phyloP scores from a whole-genome alignment of 805 yeast genomes.

The Naumovozyma baii region DNA sequence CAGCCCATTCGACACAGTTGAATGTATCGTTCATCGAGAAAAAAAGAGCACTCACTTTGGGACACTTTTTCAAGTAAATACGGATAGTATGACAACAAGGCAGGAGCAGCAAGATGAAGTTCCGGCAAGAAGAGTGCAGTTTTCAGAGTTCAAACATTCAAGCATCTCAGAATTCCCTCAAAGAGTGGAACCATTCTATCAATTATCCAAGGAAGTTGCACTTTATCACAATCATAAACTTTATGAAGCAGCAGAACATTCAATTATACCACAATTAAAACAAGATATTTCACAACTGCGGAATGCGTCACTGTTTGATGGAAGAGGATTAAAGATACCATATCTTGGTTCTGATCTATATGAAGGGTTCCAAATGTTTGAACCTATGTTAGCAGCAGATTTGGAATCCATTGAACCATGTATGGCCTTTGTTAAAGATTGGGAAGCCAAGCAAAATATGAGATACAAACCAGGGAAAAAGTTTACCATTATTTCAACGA shows the following conservation, averaged over 20 bases:
- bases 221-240: constrained; percentile 6
- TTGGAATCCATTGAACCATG: constrained; percentile 19
- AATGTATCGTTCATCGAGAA: no score
- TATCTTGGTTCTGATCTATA: constrained; percentile 20
- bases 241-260: not conserved
- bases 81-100: no score
- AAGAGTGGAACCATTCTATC: constrained; percentile 9
- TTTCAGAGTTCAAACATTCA: constrained; percentile 1
- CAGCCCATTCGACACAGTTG: not conserved
- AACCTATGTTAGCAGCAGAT: constrained; percentile 13
- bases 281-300: constrained; percentile 7
- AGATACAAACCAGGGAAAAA: constrained; percentile 5
- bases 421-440: constrained; percentile 12
- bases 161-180: constrained; percentile 4
- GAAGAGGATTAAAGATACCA: constrained; percentile 6
- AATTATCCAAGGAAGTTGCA: constrained; percentile 14
- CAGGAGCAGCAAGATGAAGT: no score
- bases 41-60: no score
- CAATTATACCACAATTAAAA: constrained; percentile 8
- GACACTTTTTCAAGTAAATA: no score
- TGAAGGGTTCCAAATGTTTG: constrained; percentile 12
- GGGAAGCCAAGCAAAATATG: constrained; percentile 3
- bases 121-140: not conserved
- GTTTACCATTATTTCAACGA: constrained; percentile 19
- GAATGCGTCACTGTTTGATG: not conserved